These are phyloP conservation scores for Boletus pseudo-olivaceus DNA, from an alignment of 768 basidiomycete species.

Conservation along the genomic window DNA sequence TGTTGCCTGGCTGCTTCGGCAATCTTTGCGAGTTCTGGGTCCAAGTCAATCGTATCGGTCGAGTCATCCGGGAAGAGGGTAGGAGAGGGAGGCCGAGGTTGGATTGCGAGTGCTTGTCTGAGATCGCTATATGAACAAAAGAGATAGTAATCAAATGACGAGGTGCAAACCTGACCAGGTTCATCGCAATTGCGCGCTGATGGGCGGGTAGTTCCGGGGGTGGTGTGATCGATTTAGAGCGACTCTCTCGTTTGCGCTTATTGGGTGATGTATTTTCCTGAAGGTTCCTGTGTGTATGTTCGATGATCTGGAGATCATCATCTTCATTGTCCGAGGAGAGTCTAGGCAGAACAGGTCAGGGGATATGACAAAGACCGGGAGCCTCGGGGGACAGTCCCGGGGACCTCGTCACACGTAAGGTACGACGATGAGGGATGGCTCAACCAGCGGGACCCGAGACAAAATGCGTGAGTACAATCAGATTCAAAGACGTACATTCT, in stretches of 20 bases:
- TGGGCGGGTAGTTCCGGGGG: conserved; percentile 59
- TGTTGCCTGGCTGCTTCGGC: conserved; percentile 38
- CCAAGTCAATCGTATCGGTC: conserved; percentile 46
- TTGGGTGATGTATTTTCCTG: conserved; percentile 24
- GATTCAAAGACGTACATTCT: conserved; percentile 37
- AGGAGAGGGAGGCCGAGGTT: conserved; percentile 47
- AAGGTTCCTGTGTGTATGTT: conserved; percentile 27
- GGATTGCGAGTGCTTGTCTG: conserved; percentile 47
- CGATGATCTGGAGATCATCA: conserved; percentile 41
- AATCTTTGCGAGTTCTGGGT: conserved; percentile 63
- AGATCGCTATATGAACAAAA: conserved; percentile 2
- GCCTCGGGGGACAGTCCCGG: conserved; percentile 12
- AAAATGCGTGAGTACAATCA: neutral
- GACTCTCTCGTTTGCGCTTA: conserved; percentile 47
- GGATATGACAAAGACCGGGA: conserved; percentile 6
- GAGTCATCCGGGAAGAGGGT: conserved; percentile 41
- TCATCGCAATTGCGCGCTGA: conserved; percentile 53
- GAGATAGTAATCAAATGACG: neutral
- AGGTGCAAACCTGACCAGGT: conserved; percentile 54
- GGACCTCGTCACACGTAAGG: neutral
- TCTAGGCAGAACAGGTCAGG: conserved; percentile 21
- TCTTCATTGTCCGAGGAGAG: conserved; percentile 45
- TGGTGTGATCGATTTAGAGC: conserved; percentile 73
- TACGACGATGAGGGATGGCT: neutral
- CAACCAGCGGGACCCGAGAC: neutral